Evolutionary conservation across 2,329 filamentous ascomycete species (phyloP).

Genomic region (Kalaharituber pfeilii): DNA sequence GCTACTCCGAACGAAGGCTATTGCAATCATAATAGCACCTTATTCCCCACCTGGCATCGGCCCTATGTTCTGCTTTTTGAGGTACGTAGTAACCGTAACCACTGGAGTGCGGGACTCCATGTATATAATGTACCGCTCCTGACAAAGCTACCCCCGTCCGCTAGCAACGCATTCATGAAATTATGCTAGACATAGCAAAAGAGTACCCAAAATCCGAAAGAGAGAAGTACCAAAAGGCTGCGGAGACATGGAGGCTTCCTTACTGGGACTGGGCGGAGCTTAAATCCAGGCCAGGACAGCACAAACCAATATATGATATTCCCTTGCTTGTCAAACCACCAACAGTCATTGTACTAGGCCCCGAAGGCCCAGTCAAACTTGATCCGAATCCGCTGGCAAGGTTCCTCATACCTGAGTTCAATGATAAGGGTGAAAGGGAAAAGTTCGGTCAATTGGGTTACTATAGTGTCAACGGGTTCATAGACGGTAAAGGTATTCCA

Average conservation of each 20-base stretch:
- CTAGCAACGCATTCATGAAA: constrained; percentile 23
- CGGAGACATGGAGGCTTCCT: constrained; percentile 8
- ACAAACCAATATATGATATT: too few species aligned
- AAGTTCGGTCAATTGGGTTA: too few species aligned
- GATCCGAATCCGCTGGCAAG: constrained; percentile 3
- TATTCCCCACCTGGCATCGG: constrained; percentile 72
- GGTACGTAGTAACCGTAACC: neutral
- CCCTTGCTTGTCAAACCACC: constrained; percentile 4
- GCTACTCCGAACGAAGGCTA: too few species aligned
- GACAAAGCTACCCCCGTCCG: too few species aligned
- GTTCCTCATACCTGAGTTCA: too few species aligned
- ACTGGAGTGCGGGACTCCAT: neutral
- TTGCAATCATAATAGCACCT: constrained; percentile 55
- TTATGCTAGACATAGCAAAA: neutral
- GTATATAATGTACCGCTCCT: too few species aligned
- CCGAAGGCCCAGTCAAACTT: constrained; percentile 7
- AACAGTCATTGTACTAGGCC: constrained; percentile 7
- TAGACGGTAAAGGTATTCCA: too few species aligned
- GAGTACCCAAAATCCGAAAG: neutral
- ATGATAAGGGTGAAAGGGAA: too few species aligned
- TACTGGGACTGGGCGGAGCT: constrained; percentile 17
- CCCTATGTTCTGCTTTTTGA: constrained; percentile 53
- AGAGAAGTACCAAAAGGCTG: constrained; percentile 1
- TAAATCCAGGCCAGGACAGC: constrained; percentile 7
- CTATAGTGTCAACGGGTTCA: too few species aligned